Evolutionary conservation across 352 stramenopile genomes (phyloP), one percentile per base, ranked within the genome.

Genomic region (Globisporangium middletonii): DNA sequence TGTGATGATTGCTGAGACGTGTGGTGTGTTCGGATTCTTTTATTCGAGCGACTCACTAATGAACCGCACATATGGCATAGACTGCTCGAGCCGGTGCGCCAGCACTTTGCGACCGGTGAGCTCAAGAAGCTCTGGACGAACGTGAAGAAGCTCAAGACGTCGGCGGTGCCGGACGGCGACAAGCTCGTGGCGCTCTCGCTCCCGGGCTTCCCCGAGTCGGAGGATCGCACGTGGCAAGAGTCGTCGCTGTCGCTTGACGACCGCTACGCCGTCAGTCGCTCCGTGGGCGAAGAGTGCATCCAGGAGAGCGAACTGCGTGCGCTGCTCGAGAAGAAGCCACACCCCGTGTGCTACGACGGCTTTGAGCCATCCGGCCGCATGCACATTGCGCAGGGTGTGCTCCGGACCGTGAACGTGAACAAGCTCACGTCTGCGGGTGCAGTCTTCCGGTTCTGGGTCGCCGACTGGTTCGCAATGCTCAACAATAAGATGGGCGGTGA

Each of bases 401-500:
- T 98, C 62, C 88, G 95, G 47, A 97, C 96, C 6, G 96, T 99
- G 77, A 99, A 99, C 74, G 97, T 99, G 60, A 92, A 92, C 72
- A 87, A 86, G 44, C 77, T 94, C n/a, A 99, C 96, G 38, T 84
- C 74, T 13, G 69, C 86, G 5, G 97, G 96, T 30, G 92, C 93
- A 27, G 95, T 97, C 9, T 99, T 99, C 72, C 95, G 97, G 67
- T 99, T 99, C 74, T 99, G 97, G 97, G 96, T 99, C 30, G 97
- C 97, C n/a, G 97, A 99, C 72, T 99, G 97, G 97, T 99, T 99
- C 72, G 97, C 97, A 16, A 94, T 99, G 65, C 93, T 99, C 65
- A 99, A 99, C 75, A 98, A 98, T 75, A 99, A 99, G 77, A 99
- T 99, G 95, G 96, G 94, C 54, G 96, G 96, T 38, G 96, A 99